phyloP scores from a whole-genome alignment of 176 grass and related monocot genomes.

The Chloris gayana region DNA sequence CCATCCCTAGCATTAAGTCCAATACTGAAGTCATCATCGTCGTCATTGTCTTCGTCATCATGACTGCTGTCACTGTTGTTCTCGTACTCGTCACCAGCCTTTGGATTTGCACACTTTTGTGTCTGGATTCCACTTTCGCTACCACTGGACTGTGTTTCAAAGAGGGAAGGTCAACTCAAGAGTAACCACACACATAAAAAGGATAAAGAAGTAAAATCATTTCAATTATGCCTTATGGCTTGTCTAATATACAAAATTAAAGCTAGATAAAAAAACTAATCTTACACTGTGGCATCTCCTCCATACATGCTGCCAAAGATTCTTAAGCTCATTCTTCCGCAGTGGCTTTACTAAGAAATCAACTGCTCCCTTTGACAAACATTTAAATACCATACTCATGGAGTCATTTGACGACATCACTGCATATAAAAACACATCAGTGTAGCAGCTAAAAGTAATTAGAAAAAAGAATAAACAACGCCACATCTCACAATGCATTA shows the following conservation, averaged over 20 bases:
- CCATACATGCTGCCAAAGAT: slow-evolving; percentile 96
- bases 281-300: slow-evolving; percentile 94
- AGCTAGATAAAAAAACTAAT: slow-evolving; percentile 25
- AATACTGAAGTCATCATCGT: slow-evolving; percentile 52
- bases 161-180: slow-evolving; percentile 35
- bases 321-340: slow-evolving; percentile 96
- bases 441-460: slow-evolving; percentile 55
- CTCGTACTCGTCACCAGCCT: slow-evolving; percentile 53
- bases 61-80: slow-evolving; percentile 57
- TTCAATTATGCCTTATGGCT: neutral
- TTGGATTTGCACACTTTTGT: slow-evolving; percentile 63
- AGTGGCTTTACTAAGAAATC: slow-evolving; percentile 97
- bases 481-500: neutral
- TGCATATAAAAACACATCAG: slow-evolving; percentile 62
- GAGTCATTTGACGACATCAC: slow-evolving; percentile 98
- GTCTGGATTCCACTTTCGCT: slow-evolving; percentile 92
- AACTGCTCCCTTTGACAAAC: slow-evolving; percentile 94
- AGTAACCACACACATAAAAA: slow-evolving; percentile 21
- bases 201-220: slow-evolving; percentile 16
- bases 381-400: slow-evolving; percentile 85
- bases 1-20: slow-evolving; percentile 70
- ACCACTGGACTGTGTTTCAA: slow-evolving; percentile 72
- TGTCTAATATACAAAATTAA: slow-evolving; percentile 24
- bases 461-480: slow-evolving; percentile 26
- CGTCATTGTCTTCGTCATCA: slow-evolving; percentile 29